Evolutionary conservation across 1,139 yeast species (phyloP).

Genomic region (Nadsonia starkeyi-henricii): DNA sequence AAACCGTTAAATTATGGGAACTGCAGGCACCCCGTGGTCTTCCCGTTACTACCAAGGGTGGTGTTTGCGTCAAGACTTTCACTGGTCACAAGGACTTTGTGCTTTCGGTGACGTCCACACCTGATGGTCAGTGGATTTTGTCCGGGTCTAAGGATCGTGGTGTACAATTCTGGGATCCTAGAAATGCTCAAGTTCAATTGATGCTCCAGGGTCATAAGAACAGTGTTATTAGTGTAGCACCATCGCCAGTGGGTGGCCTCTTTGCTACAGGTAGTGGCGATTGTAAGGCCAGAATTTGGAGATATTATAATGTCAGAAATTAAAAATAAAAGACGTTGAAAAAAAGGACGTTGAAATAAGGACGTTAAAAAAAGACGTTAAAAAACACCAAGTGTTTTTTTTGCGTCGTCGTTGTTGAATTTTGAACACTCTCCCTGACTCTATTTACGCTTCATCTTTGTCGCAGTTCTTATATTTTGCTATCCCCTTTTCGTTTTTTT

Average conservation of each 20-base stretch:
- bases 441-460: too few relatives aligned
- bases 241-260: constrained; percentile 63
- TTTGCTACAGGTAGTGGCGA: constrained; percentile 98
- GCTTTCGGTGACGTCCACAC: constrained; percentile 84
- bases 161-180: constrained; percentile 93
- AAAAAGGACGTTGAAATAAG: too few relatives aligned
- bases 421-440: too few relatives aligned
- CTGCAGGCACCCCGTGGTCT: constrained; percentile 38
- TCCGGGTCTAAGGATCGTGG: constrained; percentile 97
- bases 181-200: constrained; percentile 80
- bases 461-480: too few relatives aligned
- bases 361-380: too few relatives aligned
- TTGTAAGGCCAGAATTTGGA: constrained; percentile 95
- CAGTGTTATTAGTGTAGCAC: constrained; percentile 90
- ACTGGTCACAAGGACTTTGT: constrained; percentile 96
- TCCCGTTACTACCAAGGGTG: constrained; percentile 28
- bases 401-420: too few relatives aligned
- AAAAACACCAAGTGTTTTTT: too few relatives aligned
- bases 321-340: too few relatives aligned
- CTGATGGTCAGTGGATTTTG: constrained; percentile 80
- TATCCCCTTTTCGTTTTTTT: too few relatives aligned
- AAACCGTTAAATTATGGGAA: constrained; percentile 94
- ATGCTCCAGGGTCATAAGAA: constrained; percentile 97
- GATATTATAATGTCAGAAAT: constrained; percentile 27
- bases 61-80: constrained; percentile 75